phyloP scores from a whole-genome alignment of 148 eudicot species.

The Fagopyrum tataricum region DNA sequence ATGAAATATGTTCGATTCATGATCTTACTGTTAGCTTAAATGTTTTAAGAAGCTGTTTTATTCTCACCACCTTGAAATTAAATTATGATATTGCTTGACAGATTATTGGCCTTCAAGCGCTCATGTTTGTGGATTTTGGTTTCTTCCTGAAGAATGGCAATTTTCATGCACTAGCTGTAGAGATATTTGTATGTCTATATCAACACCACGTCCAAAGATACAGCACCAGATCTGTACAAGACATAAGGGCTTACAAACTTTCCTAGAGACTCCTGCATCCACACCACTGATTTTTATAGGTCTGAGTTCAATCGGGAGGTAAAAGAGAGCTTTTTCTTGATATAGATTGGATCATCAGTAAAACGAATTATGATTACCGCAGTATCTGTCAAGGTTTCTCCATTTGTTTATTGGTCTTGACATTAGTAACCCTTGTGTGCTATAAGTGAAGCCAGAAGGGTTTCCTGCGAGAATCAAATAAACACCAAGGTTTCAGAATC shows the following conservation, averaged over 20 bases:
- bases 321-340: slow-evolving; percentile 4
- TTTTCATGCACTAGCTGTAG: slow-evolving; percentile 68
- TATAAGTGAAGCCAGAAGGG: neutral
- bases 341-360: neutral
- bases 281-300: slow-evolving; percentile 63
- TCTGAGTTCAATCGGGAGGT: slow-evolving; percentile 78
- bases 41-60: neutral
- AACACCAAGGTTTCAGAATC: neutral
- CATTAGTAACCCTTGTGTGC: neutral
- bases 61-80: neutral
- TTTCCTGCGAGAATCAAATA: neutral
- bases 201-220: slow-evolving; percentile 19
- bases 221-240: slow-evolving; percentile 35
- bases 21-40: neutral
- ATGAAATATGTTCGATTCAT: neutral
- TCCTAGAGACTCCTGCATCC: slow-evolving; percentile 36
- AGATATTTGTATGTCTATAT: slow-evolving; percentile 34
- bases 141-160: slow-evolving; percentile 80
- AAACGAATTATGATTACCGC: neutral
- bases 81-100: slow-evolving; percentile 9
- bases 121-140: slow-evolving; percentile 91
- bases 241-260: slow-evolving; percentile 46
- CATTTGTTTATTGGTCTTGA: neutral
- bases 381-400: neutral
- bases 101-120: slow-evolving; percentile 87